These are phyloP conservation scores for Isabelozyma gotoi DNA, from an alignment of 805 yeast genomes.

Conservation along the genomic window DNA sequence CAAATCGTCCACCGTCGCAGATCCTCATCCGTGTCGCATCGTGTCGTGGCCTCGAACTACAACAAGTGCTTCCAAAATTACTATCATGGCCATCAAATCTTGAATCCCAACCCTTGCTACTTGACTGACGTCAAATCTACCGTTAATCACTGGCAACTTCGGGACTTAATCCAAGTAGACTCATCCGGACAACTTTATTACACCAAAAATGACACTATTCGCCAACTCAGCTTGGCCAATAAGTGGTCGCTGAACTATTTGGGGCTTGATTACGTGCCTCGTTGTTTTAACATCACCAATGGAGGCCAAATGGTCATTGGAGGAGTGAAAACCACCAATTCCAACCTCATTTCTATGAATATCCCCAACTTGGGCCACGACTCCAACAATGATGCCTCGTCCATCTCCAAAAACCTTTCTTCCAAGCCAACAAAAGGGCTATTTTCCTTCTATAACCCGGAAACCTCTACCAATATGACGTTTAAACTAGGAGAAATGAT, in stretches of 20 bases:
- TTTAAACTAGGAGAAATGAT: slow-evolving; percentile 75
- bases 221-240: slow-evolving; percentile 36
- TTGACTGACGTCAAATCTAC: slow-evolving; percentile 29
- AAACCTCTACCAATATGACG: slow-evolving; percentile 46
- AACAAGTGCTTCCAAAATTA: slow-evolving; percentile 42
- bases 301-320: slow-evolving; percentile 52
- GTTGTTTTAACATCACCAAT: slow-evolving; percentile 59
- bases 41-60: not conserved
- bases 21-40: not conserved
- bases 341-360: slow-evolving; percentile 23
- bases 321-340: slow-evolving; percentile 45
- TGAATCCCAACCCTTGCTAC: slow-evolving; percentile 36
- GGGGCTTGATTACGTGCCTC: slow-evolving; percentile 63
- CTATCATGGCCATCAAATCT: slow-evolving; percentile 37
- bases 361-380: slow-evolving; percentile 19
- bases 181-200: slow-evolving; percentile 51
- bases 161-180: slow-evolving; percentile 66
- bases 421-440: slow-evolving; percentile 57
- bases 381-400: slow-evolving; percentile 4
- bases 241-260: slow-evolving; percentile 31
- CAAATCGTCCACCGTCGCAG: not conserved
- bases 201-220: slow-evolving; percentile 56
- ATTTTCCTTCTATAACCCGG: slow-evolving; percentile 55
- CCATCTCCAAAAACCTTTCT: slow-evolving; percentile 2
- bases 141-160: slow-evolving; percentile 72